Percentiles rank a stretch among this genome's conserved stretches.
These are phyloP conservation scores for Rhynchosporium graminicola DNA, from an alignment of 2,329 filamentous ascomycete genomes.

Conservation along the genomic window DNA sequence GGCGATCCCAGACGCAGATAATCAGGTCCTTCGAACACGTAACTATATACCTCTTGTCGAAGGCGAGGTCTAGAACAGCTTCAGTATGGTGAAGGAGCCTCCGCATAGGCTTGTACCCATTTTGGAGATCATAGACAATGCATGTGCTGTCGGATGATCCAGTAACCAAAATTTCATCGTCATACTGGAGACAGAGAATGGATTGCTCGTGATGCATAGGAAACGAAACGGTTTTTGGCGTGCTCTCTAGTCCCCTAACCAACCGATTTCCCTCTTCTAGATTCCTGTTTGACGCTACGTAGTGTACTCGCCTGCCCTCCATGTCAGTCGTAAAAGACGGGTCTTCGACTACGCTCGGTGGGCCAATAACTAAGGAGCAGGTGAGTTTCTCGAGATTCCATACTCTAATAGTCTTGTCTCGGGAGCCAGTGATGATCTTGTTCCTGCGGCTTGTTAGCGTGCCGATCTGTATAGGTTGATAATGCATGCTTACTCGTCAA, in stretches of 20 bases:
- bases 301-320: conserved; percentile 54
- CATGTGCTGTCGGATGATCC: conserved; percentile 91
- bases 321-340: conserved; percentile 53
- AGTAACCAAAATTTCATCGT: conserved; percentile 88
- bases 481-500: conserved; percentile 77
- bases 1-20: conserved; percentile 92
- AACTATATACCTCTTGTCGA: conserved; percentile 89
- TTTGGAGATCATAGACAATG: conserved; percentile 85
- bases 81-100: conserved; percentile 78
- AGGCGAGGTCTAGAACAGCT: conserved; percentile 90
- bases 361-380: conserved; percentile 84
- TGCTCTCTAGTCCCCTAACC: conserved; percentile 42
- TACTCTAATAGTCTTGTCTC: conserved; percentile 91
- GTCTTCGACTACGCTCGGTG: conserved; percentile 62
- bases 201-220: conserved; percentile 80
- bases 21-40: conserved; percentile 95
- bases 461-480: background rate
- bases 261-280: conserved; percentile 34
- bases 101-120: conserved; percentile 75
- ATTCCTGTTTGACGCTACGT: conserved; percentile 47
- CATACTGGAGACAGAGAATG: conserved; percentile 93
- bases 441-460: conserved; percentile 54
- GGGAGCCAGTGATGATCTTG: conserved; percentile 95
- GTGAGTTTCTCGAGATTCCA: conserved; percentile 92
- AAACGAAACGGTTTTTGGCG: conserved; percentile 59